Evolutionary conservation across 805 yeast species (phyloP).

Genomic region (Cyberlindnera misumaiensis): DNA sequence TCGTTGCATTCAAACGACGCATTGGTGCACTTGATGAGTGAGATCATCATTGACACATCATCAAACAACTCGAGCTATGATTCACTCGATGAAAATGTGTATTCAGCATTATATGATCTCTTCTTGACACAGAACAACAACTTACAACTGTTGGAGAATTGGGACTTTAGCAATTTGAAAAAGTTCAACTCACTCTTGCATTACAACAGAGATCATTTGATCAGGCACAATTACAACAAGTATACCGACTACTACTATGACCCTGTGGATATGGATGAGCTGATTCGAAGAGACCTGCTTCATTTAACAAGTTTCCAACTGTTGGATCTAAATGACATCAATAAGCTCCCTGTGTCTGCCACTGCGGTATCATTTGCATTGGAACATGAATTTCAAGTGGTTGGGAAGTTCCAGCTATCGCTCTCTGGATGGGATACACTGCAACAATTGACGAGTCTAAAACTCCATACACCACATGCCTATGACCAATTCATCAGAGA

Average conservation of each 20-base stretch:
- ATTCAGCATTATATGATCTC: slow-evolving; percentile 21
- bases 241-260: slow-evolving; percentile 17
- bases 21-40: slow-evolving; percentile 17
- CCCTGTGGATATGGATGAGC: slow-evolving; percentile 10
- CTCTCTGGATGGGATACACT: slow-evolving; percentile 9
- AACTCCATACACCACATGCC: slow-evolving; percentile 19
- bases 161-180: slow-evolving; percentile 21
- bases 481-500: slow-evolving; percentile 15
- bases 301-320: slow-evolving; percentile 20
- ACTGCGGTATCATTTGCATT: slow-evolving; percentile 14
- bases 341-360: slow-evolving; percentile 17
- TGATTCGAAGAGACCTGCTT: slow-evolving; percentile 16
- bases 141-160: slow-evolving; percentile 18
- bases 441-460: slow-evolving; percentile 12
- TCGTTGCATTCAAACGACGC: slow-evolving; percentile 22
- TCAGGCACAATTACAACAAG: slow-evolving; percentile 21
- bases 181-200: slow-evolving; percentile 21
- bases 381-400: slow-evolving; percentile 18
- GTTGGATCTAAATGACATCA: slow-evolving; percentile 17
- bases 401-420: slow-evolving; percentile 8
- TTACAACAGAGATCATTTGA: slow-evolving; percentile 21
- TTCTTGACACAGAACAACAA: slow-evolving; percentile 23
- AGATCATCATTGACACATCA: slow-evolving; percentile 24
- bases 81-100: slow-evolving; percentile 16
- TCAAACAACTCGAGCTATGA: slow-evolving; percentile 19